Conservation (phyloP, 2,329 filamentous ascomycete species). For the Aurifilum marmelostoma region DNA sequence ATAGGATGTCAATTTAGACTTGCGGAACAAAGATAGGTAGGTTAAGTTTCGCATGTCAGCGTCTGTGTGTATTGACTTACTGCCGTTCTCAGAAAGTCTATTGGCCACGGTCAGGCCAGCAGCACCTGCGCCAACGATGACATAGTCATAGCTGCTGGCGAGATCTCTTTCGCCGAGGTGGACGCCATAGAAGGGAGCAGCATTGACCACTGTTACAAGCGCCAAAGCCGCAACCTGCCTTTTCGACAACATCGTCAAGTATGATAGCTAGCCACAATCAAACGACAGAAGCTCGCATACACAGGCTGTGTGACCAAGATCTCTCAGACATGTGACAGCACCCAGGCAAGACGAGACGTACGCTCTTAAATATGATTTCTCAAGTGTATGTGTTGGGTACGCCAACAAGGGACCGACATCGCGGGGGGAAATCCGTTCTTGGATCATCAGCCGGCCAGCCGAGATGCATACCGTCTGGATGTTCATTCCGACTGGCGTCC, state of each 20-base stretch:
- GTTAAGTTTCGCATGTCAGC: not conserved
- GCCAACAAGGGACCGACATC: not conserved
- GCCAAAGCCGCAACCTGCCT: constrained; percentile 7
- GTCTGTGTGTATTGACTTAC: constrained; percentile 10
- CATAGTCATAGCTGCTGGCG: constrained; percentile 25
- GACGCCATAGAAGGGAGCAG: constrained; percentile 20
- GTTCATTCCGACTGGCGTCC: not conserved
- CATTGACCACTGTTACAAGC: constrained; percentile 13
- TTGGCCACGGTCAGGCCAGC: constrained; percentile 35
- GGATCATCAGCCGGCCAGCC: not conserved
- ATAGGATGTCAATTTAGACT: constrained; percentile 14
- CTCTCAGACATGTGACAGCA: not conserved
- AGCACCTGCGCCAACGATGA: constrained; percentile 25
- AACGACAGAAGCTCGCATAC: not conserved
- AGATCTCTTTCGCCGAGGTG: constrained; percentile 13
- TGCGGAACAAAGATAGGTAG: not conserved
- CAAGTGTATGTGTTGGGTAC: not conserved
- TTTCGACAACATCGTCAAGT: constrained; percentile 13
- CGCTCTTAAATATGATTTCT: not conserved
- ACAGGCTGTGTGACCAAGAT: too few species aligned
- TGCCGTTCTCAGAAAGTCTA: constrained; percentile 34
- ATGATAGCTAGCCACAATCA: not conserved
- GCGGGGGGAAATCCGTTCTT: not conserved
- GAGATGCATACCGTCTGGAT: not conserved
- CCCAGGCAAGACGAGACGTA: not conserved